Conservation (phyloP, 2,329 filamentous ascomycete species). For the Pyricularia pennisetigena region DNA sequence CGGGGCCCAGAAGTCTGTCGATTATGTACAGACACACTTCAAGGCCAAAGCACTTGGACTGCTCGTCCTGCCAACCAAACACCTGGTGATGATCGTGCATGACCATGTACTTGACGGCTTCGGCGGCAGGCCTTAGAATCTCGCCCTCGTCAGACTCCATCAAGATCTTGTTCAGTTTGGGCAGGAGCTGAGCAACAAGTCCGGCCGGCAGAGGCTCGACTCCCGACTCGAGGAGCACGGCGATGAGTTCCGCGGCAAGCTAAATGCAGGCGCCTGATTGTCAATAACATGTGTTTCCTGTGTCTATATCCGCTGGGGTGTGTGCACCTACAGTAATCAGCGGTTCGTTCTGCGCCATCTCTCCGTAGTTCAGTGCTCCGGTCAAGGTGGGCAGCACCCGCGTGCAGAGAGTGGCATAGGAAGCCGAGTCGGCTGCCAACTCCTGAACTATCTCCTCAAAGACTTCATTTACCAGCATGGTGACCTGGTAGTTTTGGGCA, state of each 20-base stretch:
- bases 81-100: constrained; percentile 85
- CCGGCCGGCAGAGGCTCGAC: constrained; percentile 77
- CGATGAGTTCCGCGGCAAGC: constrained; percentile 73
- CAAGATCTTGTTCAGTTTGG: constrained; percentile 74
- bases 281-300: neutral
- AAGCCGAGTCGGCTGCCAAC: constrained; percentile 51
- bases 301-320: neutral
- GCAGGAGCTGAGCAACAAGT: constrained; percentile 76
- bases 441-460: constrained; percentile 78
- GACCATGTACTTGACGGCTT: constrained; percentile 81
- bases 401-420: constrained; percentile 69
- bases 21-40: constrained; percentile 88
- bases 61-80: constrained; percentile 74
- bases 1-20: constrained; percentile 74
- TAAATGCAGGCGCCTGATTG: neutral
- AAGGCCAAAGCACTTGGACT: constrained; percentile 63
- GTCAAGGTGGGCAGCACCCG: constrained; percentile 84
- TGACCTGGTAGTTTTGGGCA: constrained; percentile 83
- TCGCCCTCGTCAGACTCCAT: constrained; percentile 81
- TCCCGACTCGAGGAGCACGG: constrained; percentile 71
- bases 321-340: constrained; percentile 56
- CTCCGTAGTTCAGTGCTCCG: constrained; percentile 80
- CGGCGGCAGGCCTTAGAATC: constrained; percentile 75
- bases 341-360: constrained; percentile 74
- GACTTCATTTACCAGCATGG: constrained; percentile 76